Conservation (phyloP, 169 alveolate species). For the Besnoitia besnoiti region DNA sequence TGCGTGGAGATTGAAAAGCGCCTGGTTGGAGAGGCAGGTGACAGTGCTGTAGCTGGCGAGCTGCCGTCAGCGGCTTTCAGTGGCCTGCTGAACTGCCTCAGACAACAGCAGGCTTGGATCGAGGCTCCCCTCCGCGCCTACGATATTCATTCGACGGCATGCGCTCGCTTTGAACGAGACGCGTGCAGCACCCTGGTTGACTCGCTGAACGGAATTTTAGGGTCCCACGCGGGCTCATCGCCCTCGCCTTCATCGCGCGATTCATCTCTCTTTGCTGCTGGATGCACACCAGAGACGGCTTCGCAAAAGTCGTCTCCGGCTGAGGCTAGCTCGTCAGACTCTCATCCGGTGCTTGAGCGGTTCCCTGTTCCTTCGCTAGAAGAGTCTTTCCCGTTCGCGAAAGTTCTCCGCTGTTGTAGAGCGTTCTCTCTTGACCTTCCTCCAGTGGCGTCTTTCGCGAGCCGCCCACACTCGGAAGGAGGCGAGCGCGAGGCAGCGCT, state of each 20-base stretch:
- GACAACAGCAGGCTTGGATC: background rate
- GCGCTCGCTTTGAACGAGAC: background rate
- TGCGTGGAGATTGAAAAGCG: background rate
- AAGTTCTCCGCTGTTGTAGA: background rate
- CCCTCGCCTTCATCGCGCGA: background rate
- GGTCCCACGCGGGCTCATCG: background rate
- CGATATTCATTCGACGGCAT: background rate
- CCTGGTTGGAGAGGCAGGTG: background rate
- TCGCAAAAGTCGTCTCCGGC: background rate
- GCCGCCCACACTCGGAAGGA: background rate
- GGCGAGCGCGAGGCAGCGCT: background rate
- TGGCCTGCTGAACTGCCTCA: background rate
- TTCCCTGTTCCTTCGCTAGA: slow-evolving; percentile 63
- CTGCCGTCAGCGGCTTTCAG: slow-evolving; percentile 16
- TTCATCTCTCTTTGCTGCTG: background rate
- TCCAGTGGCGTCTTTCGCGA: background rate
- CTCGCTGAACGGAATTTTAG: background rate
- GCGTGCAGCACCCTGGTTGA: background rate
- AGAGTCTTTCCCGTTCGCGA: slow-evolving; percentile 38
- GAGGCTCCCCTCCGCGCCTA: background rate
- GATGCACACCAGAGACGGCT: background rate
- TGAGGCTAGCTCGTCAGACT: background rate
- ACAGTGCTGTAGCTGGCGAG: background rate
- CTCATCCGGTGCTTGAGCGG: slow-evolving; percentile 53
- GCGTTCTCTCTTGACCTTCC: background rate